phyloP scores from a whole-genome alignment of 2,329 filamentous ascomycete species.

The Colletotrichum sansevieriae region DNA sequence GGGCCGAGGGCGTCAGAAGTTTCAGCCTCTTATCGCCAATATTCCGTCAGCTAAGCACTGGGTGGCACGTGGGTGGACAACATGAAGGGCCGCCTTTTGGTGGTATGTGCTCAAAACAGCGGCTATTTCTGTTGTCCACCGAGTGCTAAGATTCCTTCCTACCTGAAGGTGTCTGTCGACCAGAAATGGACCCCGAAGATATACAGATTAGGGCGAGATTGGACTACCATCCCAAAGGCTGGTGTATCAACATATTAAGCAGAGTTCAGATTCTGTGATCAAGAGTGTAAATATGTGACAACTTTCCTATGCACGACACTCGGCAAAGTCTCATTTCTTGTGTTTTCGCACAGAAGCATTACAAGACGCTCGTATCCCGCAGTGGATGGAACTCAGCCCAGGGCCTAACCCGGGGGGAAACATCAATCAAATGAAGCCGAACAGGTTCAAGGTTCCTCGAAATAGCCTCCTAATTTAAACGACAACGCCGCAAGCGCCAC shows the following conservation, averaged over 20 bases:
- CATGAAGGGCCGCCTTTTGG: too few relatives aligned
- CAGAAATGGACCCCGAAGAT: too few relatives aligned
- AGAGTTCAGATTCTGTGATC: neutral
- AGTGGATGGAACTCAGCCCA: neutral
- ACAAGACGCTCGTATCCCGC: slow-evolving; percentile 10
- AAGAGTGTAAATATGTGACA: neutral
- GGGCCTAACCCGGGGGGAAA: slow-evolving; percentile 21
- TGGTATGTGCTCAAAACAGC: too few relatives aligned
- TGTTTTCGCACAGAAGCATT: neutral
- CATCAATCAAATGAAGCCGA: slow-evolving; percentile 4
- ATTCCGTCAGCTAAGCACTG: neutral
- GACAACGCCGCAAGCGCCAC: slow-evolving; percentile 21
- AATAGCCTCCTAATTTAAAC: slow-evolving; percentile 12
- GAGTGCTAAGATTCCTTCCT: too few relatives aligned
- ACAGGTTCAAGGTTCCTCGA: slow-evolving; percentile 3
- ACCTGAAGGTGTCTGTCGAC: too few relatives aligned
- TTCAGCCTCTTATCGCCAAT: slow-evolving; percentile 32
- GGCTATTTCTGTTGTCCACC: too few relatives aligned
- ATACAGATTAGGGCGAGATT: slow-evolving; percentile 14
- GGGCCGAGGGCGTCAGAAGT: slow-evolving; percentile 13
- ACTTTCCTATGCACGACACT: neutral
- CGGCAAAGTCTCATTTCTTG: neutral
- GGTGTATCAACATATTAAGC: neutral
- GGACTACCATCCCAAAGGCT: neutral
- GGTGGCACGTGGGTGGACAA: too few relatives aligned